Evolutionary conservation across 495 filamentous ascomycete species (phyloP).

Genomic region (Hypoxylon perforatum): DNA sequence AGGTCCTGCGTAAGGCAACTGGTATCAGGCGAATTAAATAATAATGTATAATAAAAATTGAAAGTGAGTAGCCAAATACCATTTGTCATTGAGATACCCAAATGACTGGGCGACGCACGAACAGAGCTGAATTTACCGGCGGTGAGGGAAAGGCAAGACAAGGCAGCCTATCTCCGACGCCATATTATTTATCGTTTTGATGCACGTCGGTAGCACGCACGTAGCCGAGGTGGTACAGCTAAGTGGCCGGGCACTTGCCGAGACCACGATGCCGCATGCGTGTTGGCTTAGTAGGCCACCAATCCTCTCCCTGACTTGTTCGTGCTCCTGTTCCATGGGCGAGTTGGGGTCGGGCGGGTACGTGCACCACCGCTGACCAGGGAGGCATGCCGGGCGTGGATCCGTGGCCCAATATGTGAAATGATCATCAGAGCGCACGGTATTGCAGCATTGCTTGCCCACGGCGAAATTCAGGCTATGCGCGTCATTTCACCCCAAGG

Average conservation of each 20-base stretch:
- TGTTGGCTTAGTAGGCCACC: background rate
- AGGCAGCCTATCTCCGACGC: background rate
- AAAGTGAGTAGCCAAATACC: too few species aligned
- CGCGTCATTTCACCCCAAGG: constrained; percentile 26
- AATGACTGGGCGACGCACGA: background rate
- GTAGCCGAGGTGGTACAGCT: constrained; percentile 18
- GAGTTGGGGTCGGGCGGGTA: constrained; percentile 14
- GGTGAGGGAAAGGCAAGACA: background rate
- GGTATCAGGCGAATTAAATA: background rate
- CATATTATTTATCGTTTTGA: background rate
- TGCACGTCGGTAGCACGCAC: background rate
- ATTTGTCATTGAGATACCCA: background rate
- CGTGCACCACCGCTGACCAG: constrained; percentile 24
- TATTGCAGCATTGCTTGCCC: background rate
- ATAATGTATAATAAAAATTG: constrained; percentile 12
- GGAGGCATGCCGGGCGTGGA: constrained; percentile 20
- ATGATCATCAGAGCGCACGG: constrained; percentile 29
- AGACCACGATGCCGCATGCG: constrained; percentile 10
- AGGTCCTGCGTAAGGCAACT: background rate
- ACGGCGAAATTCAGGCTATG: constrained; percentile 37
- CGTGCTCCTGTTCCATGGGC: background rate
- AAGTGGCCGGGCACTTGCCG: constrained; percentile 17
- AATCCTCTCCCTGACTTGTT: too few species aligned
- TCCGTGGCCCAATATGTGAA: constrained; percentile 20
- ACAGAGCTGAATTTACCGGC: constrained; percentile 1